Conservation (phyloP, 176 grass and related monocot species). For the Sorghum bicolor region DNA sequence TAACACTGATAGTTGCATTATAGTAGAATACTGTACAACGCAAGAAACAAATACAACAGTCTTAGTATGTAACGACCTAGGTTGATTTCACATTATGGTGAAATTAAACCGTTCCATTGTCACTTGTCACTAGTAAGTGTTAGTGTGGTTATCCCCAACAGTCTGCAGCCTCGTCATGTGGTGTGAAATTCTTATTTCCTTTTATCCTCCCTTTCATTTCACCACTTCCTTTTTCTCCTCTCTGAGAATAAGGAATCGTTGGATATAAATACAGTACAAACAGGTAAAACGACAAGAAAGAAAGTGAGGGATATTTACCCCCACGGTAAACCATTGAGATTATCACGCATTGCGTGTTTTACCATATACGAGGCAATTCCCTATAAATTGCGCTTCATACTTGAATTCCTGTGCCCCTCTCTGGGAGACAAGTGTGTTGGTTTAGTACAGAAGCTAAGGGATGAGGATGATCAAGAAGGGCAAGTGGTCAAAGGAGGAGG, state of each 20-base stretch:
- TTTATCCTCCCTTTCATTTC: neutral
- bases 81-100: no score
- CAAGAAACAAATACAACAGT: no score
- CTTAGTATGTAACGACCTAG: no score
- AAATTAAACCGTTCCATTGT: no score
- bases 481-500: constrained; percentile 46
- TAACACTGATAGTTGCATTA: no score
- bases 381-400: constrained; percentile 17
- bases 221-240: neutral
- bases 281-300: constrained; percentile 19
- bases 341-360: constrained; percentile 41
- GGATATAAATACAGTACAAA: constrained; percentile 38
- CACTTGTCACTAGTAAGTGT: no score
- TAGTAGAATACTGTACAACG: no score
- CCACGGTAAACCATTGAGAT: constrained; percentile 8
- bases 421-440: constrained; percentile 15
- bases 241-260: constrained; percentile 38
- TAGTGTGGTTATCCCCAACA: no score
- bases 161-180: constrained; percentile 7
- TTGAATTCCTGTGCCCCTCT: constrained; percentile 28
- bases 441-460: constrained; percentile 3
- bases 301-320: constrained; percentile 19
- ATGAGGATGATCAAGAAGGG: constrained; percentile 35
- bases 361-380: neutral
- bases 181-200: neutral